Base-by-base conservation (phyloP, 345 rosid genomes). In the Eucalyptus victrix region DNA sequence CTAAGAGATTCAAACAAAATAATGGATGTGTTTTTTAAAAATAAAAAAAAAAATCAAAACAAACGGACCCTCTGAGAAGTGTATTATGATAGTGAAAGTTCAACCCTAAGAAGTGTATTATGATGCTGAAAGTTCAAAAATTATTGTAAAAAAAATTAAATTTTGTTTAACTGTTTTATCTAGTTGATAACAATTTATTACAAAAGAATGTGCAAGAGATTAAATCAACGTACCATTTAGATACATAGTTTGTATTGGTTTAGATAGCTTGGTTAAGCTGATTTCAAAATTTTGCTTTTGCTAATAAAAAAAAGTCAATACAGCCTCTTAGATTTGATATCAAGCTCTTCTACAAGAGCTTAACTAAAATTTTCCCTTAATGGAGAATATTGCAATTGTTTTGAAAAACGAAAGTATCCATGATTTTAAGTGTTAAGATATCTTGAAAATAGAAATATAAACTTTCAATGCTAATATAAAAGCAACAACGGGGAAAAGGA, bases 11-110 rank as follows among this genome's bases (percentile, higher is more conserved):
- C 69, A 60, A 60, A 28, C 15, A 14, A 60, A 28, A 60, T 3
- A 28, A 60, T 60, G 32, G 32, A 60, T 30, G 15, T 60, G n/a
- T 60, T 28, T 60, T 60, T 26, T 32, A 28, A 60, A 8, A 6
- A 28, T 5, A 60, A 28, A 12, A 60, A 60, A 58, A 12, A 2
- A 11, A 0, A 2, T 11, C 6, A 28, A 53, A 0, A 0, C n/a
- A 28, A 60, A 60, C 4, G 16, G 32, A 60, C n/a, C 65, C 2
- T 45, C 2, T 45, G 11, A 47, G 5, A 11, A 56, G 26, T 56
- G 62, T 10, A 56, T 56, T 56, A 56, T 56, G 62, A 24, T 56
- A 26, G 0, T 12, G 6, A 58, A 56, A 56, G 60, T 54, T 54
- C 40, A 40, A 58, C 12, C 60, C 5, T 45, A 13, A 49, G 6